These are phyloP conservation scores for Ilex aquifolium DNA, from an alignment of 257 asterid genomes.

Conservation along the genomic window DNA sequence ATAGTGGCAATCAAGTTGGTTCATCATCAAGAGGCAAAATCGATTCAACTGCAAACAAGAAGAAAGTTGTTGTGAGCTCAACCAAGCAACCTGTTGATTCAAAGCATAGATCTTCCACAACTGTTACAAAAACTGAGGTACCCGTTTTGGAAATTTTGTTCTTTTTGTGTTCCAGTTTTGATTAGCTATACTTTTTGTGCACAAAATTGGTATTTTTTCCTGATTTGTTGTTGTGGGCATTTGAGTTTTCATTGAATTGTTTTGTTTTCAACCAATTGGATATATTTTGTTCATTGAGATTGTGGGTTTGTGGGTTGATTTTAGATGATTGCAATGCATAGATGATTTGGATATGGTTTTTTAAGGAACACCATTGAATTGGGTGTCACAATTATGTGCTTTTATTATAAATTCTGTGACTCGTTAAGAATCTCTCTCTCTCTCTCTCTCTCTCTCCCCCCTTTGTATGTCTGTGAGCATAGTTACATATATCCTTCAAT, in stretches of 20 bases:
- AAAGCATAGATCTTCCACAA: conserved; percentile 37
- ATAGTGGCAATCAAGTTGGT: conserved; percentile 32
- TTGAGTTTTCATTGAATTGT: not conserved
- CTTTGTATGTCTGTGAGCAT: not conserved
- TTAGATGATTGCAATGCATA: not conserved
- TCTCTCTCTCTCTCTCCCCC: too few species aligned
- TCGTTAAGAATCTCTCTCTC: not conserved
- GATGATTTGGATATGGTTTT: not conserved
- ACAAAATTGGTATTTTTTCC: not conserved
- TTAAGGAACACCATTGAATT: not conserved
- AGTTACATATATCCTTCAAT: not conserved
- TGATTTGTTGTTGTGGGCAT: not conserved
- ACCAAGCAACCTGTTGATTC: conserved; percentile 38
- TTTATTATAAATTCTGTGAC: too few species aligned
- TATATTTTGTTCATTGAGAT: not conserved
- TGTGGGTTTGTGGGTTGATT: not conserved
- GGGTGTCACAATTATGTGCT: not conserved
- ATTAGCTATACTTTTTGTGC: not conserved
- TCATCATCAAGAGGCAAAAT: conserved; percentile 34
- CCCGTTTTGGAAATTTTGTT: conserved; percentile 4
- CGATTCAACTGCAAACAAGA: conserved; percentile 49
- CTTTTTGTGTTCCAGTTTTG: not conserved
- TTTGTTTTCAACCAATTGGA: not conserved
- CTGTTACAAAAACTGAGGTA: conserved; percentile 36
- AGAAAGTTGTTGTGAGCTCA: conserved; percentile 40